Conservation (phyloP, 257 asterid genomes). For the Capsicum baccatum region DNA sequence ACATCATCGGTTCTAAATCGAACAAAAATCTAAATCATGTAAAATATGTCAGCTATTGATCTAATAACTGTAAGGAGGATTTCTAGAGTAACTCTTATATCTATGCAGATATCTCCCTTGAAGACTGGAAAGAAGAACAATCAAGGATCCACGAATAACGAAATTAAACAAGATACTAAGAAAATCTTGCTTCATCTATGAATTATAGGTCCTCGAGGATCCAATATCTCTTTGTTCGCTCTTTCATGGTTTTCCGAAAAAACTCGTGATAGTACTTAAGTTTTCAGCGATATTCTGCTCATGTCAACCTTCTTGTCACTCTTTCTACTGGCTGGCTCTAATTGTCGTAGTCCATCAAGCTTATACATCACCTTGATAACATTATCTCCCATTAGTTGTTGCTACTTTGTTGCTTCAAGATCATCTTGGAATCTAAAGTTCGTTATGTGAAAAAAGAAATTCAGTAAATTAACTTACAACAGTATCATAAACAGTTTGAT, state of each 20-base stretch:
- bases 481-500: background rate
- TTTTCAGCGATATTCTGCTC: slow-evolving; percentile 57
- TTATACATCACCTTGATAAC: slow-evolving; percentile 56
- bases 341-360: slow-evolving; percentile 47
- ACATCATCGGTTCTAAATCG: slow-evolving; percentile 78
- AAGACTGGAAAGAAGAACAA: slow-evolving; percentile 83
- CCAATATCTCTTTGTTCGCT: slow-evolving; percentile 66
- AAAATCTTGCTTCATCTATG: slow-evolving; percentile 86
- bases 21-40: slow-evolving; percentile 67
- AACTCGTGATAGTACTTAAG: slow-evolving; percentile 75
- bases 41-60: slow-evolving; percentile 74
- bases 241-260: slow-evolving; percentile 89
- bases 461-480: background rate
- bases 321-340: slow-evolving; percentile 47
- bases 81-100: slow-evolving; percentile 64
- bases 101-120: slow-evolving; percentile 57
- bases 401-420: slow-evolving; percentile 52
- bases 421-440: slow-evolving; percentile 69
- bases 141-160: slow-evolving; percentile 86
- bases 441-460: slow-evolving; percentile 3
- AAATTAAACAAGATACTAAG: slow-evolving; percentile 78
- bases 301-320: slow-evolving; percentile 36
- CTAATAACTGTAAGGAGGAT: slow-evolving; percentile 63
- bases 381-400: slow-evolving; percentile 49
- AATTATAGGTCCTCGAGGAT: slow-evolving; percentile 81